Evolutionary conservation across 2,329 filamentous ascomycete species (phyloP), one percentile per base, ranked within the genome.

Genomic region (Ceratocystis ficicola): DNA sequence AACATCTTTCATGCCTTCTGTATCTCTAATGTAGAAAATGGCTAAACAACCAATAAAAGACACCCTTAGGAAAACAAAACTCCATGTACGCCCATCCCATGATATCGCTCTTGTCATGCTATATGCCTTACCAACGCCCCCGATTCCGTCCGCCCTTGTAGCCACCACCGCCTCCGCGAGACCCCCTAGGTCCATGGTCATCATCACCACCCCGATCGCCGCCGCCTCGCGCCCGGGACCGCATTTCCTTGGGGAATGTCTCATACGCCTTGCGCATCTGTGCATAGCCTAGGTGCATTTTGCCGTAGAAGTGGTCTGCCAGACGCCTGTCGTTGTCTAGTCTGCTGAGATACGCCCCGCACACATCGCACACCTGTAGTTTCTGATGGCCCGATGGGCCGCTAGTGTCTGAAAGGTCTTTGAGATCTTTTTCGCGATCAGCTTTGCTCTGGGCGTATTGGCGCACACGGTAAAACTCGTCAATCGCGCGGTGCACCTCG

Each of bases 201-300:
- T 78, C 77, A 61, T 72, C 75, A 69, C 81, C 81, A 30, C 82
- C 82, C 69, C 77, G 76, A 22, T 76, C 76, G 20, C 76, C 76
- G 68, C 76, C 78, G 44, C 75, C 74, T 50, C 84, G 83, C 61
- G 81, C 79, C 32, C 89, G 80, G 1, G 87, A 87, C 73, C 90
- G 89, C 76, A 96, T 81, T 73, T 96, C 91, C 76, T 91, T 91
- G 63, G 87, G 87, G 69, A 99, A 85, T n/a, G 83, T 79, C 66
- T 96, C 91, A 72, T 85, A 91, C 2, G 91, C 94, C 80, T 94
- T 95, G 71, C 94, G 85, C 94, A 99, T 99, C 77, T 96, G 90
- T 17, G 94, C 94, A 74, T 97, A 99, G 0, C 94, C 94, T 66
- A 99, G 78, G 73, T 99, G 94, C 94, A 99, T 99, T 80, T 99